Base-by-base conservation (phyloP, 768 basidiomycete genomes). In the Amanita rimosa region DNA sequence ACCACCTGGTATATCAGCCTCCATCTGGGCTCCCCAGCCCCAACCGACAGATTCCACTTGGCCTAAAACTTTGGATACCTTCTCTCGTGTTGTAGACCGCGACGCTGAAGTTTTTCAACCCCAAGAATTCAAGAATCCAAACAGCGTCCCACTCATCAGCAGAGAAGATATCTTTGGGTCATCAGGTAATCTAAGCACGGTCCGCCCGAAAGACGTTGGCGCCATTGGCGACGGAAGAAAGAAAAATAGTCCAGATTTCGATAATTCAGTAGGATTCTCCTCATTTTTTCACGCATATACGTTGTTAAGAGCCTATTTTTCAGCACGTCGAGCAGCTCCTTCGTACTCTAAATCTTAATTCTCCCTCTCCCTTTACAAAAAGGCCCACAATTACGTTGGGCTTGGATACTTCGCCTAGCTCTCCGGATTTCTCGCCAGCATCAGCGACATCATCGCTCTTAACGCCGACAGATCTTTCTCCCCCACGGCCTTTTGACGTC, bases 1-100 rank as follows among this genome's bases (percentile, higher is more conserved):
- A 50, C 58, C 62, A 10, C 57, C 67, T 34, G 70, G 71, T 6
- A 67, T 71, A 41, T 57, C 68, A 49, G 72, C 71, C 11, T 86
- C 85, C 44, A 89, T 90, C 53, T 90, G 86, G 86, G 87, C 87
- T 0, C 86, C 86, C 6, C 84, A 83, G 59, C 83, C 85, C 3
- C 84, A 82, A 61, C 75, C 76, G 4, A 72, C 75, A 13, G 81
- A 81, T 16, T 59, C 69, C 4, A 73, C 78, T 10, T 90, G 86
- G 86, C 82, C 85, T 17, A 72, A 71, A 52, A 68, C 81, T 33
- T 64, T 83, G 31, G 81, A 83, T 51, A 66, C 81, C 3, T 81
- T 81, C 56, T 73, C 74, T 46, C 73, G 75, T 31, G 71, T 69
- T 19, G 67, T 69, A 7, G 77, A 77, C 58, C 67, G 58, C 37